Percentiles rank a stretch among this genome's conserved stretches.
Evolutionary conservation across 2,329 filamentous ascomycete genomes (phyloP).

Genomic region (Diaporthe velutina): DNA sequence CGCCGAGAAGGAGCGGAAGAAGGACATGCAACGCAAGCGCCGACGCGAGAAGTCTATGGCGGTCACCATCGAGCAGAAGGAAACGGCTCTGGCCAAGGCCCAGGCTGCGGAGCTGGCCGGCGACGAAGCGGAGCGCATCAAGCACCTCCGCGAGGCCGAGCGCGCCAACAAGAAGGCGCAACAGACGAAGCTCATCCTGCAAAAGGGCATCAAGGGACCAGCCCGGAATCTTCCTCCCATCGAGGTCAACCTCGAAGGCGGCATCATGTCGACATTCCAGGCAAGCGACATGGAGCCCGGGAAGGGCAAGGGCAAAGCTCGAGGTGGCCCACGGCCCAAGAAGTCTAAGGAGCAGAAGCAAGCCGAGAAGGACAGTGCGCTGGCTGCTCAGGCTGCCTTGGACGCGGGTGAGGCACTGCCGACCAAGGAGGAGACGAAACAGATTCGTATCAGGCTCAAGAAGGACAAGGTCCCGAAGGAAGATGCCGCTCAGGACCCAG

Average conservation of each 20-base stretch:
- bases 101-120: conserved; percentile 70
- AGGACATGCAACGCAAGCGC: conserved; percentile 98
- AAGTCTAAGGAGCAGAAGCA: conserved; percentile 92
- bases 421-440: conserved; percentile 67
- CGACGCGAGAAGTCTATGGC: conserved; percentile 96
- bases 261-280: conserved; percentile 87
- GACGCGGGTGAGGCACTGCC: conserved; percentile 83
- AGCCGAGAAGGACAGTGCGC: conserved; percentile 83
- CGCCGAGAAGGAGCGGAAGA: conserved; percentile 98
- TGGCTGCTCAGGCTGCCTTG: conserved; percentile 86
- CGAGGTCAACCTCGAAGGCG: conserved; percentile 86
- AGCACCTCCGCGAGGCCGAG: conserved; percentile 86
- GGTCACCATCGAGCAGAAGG: conserved; percentile 91
- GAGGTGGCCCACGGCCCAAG: conserved; percentile 79
- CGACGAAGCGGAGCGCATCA: conserved; percentile 85
- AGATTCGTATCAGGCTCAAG: conserved; percentile 76
- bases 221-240: conserved; percentile 76
- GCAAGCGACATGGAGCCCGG: conserved; percentile 70
- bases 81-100: conserved; percentile 83
- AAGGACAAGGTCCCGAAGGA: conserved; percentile 58
- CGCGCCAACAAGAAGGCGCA: conserved; percentile 93
- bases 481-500: conserved; percentile 49
- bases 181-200: conserved; percentile 87
- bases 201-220: conserved; percentile 86
- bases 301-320: conserved; percentile 64